Conservation (phyloP, 176 grass and related monocot species). For the Pontederia crassipes region DNA sequence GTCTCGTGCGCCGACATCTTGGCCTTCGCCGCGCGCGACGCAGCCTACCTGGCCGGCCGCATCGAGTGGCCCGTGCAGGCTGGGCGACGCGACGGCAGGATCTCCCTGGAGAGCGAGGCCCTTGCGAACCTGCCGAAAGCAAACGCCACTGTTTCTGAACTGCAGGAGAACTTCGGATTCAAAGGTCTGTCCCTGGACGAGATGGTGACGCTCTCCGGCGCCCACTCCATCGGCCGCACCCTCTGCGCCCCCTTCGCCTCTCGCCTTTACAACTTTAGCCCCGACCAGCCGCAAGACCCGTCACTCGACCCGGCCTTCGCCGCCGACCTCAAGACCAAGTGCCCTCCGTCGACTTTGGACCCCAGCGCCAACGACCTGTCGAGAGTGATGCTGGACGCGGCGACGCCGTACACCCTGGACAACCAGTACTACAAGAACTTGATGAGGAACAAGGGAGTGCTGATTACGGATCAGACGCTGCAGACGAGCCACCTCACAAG, state of each 20-base stretch:
- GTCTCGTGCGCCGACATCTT: slow-evolving; percentile 93
- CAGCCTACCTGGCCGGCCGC: slow-evolving; percentile 19
- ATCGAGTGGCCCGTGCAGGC: slow-evolving; percentile 22
- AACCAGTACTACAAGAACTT: slow-evolving; percentile 52
- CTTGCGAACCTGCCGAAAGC: slow-evolving; percentile 22
- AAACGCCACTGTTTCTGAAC: not conserved
- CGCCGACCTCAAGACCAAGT: slow-evolving; percentile 16
- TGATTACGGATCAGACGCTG: slow-evolving; percentile 32
- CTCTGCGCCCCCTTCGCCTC: slow-evolving; percentile 32
- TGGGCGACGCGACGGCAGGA: slow-evolving; percentile 39
- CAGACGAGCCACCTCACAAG: slow-evolving; percentile 1
- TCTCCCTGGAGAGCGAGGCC: slow-evolving; percentile 28
- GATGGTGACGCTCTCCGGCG: slow-evolving; percentile 32
- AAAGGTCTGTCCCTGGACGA: slow-evolving; percentile 30
- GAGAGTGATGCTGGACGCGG: slow-evolving; percentile 34
- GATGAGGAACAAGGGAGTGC: slow-evolving; percentile 14
- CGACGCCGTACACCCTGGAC: slow-evolving; percentile 25
- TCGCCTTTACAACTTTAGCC: slow-evolving; percentile 30
- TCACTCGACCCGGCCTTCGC: slow-evolving; percentile 18
- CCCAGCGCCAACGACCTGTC: slow-evolving; percentile 13
- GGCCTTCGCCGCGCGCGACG: slow-evolving; percentile 40
- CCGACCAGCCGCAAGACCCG: slow-evolving; percentile 18
- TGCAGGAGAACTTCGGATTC: slow-evolving; percentile 13
- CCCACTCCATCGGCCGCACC: slow-evolving; percentile 39
- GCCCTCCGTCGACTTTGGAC: slow-evolving; percentile 26